A percentile compares a stretch with the other conserved stretches of the same genome.
Conservation (phyloP, 2,329 filamentous ascomycete genomes). For the Fusarium pseudograminearum region DNA sequence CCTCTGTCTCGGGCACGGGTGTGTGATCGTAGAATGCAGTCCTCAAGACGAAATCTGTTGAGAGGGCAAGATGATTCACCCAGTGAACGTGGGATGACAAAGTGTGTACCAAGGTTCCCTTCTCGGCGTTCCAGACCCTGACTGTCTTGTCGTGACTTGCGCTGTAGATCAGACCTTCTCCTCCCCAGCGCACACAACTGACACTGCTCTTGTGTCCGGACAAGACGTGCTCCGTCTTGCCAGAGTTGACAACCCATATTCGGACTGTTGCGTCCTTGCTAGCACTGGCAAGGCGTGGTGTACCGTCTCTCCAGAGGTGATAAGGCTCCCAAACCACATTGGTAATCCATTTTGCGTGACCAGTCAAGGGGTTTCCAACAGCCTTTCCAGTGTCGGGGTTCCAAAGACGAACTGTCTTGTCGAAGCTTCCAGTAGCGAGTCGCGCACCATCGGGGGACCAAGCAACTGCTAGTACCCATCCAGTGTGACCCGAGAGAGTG, state of each 20-base stretch:
- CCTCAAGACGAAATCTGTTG: constrained; percentile 88
- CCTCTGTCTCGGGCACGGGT: constrained; percentile 72
- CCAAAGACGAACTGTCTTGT: constrained; percentile 92
- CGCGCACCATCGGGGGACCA: constrained; percentile 87
- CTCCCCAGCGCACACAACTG: constrained; percentile 94
- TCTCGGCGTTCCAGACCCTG: constrained; percentile 86
- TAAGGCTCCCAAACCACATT: constrained; percentile 94
- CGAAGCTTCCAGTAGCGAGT: constrained; percentile 91
- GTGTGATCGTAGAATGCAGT: constrained; percentile 91
- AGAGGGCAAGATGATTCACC: constrained; percentile 94
- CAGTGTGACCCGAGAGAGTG: constrained; percentile 87
- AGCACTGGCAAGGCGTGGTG: constrained; percentile 83
- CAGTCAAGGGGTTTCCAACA: constrained; percentile 77
- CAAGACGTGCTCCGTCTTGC: constrained; percentile 82
- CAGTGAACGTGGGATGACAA: constrained; percentile 89
- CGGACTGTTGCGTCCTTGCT: constrained; percentile 91
- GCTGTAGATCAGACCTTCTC: constrained; percentile 86
- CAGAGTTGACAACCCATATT: constrained; percentile 85
- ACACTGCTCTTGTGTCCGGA: constrained; percentile 91
- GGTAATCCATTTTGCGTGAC: constrained; percentile 90
- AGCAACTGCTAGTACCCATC: constrained; percentile 86
- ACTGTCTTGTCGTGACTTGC: constrained; percentile 92
- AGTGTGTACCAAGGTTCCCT: constrained; percentile 83
- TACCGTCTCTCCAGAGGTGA: constrained; percentile 80
- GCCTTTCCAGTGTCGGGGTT: constrained; percentile 83